phyloP scores from a whole-genome alignment of 2,329 filamentous ascomycete genomes.

The Colletotrichum spinosum region DNA sequence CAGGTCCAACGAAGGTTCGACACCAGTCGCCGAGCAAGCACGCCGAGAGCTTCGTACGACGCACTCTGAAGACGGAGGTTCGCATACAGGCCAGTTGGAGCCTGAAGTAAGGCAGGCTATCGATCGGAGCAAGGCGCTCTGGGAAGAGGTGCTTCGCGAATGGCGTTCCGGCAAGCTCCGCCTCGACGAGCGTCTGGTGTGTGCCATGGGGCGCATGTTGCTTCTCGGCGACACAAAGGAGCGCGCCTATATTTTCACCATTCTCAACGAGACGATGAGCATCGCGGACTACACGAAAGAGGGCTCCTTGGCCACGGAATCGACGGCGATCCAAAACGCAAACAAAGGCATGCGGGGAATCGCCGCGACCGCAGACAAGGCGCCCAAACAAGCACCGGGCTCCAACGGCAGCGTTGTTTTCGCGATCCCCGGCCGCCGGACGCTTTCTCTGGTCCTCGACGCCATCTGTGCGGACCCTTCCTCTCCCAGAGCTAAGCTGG shows the following conservation, averaged over 20 bases:
- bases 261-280: conserved; percentile 86
- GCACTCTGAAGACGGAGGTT: too few species aligned
- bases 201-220: conserved; percentile 84
- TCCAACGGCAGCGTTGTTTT: conserved; percentile 43
- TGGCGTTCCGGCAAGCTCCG: conserved; percentile 79
- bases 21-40: too few species aligned
- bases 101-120: conserved; percentile 58
- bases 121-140: conserved; percentile 77
- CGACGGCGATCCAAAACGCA: background rate
- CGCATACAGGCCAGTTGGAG: too few species aligned
- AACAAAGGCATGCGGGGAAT: conserved; percentile 41
- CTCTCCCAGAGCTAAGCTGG: conserved; percentile 49
- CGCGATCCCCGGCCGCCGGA: conserved; percentile 63
- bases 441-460: conserved; percentile 76
- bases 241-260: conserved; percentile 76
- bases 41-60: too few species aligned
- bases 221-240: conserved; percentile 72
- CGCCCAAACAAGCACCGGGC: conserved; percentile 8
- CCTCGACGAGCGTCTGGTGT: conserved; percentile 84
- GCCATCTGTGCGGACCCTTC: conserved; percentile 58
- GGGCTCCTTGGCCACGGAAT: too few species aligned
- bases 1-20: too few species aligned
- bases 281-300: conserved; percentile 64
- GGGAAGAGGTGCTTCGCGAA: conserved; percentile 81
- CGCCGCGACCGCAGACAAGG: conserved; percentile 18